These are phyloP conservation scores for Tillandsia leiboldiana DNA, from an alignment of 176 grass and related monocot genomes.

Conservation along the genomic window DNA sequence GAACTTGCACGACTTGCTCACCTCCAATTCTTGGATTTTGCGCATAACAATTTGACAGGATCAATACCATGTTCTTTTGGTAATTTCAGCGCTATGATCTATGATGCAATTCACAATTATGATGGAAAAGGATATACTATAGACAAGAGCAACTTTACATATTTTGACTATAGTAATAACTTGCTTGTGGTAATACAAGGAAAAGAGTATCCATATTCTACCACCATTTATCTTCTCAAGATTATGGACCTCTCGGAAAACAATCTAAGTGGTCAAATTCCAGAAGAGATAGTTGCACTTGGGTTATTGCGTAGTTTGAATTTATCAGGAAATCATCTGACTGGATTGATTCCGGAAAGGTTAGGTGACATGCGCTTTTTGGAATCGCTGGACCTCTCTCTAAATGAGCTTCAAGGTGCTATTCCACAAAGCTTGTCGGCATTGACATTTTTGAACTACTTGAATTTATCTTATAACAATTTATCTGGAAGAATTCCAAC, in stretches of 20 bases:
- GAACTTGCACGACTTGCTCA: constrained; percentile 7
- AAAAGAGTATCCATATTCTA: background rate
- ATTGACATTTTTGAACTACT: background rate
- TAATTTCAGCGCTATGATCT: constrained; percentile 18
- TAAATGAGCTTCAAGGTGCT: background rate
- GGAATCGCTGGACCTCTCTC: background rate
- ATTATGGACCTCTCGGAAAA: constrained; percentile 10
- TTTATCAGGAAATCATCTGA: constrained; percentile 26
- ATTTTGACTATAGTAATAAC: background rate
- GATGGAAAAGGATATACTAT: background rate
- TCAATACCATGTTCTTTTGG: constrained; percentile 7
- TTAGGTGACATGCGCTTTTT: background rate
- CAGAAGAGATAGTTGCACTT: constrained; percentile 4
- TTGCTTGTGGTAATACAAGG: background rate
- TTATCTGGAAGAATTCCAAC: constrained; percentile 21
- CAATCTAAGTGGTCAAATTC: constrained; percentile 13
- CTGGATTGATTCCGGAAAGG: constrained; percentile 18
- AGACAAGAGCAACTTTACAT: too few species aligned
- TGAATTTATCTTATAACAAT: constrained; percentile 32
- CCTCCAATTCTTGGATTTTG: constrained; percentile 35
- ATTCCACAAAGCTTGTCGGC: background rate
- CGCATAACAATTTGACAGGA: constrained; percentile 30
- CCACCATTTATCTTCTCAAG: background rate
- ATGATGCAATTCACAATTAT: background rate
- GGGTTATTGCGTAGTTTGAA: constrained; percentile 12